Evolutionary conservation across 352 stramenopile species (phyloP), one percentile per base, ranked within the genome.

Genomic region (Pythium myriotylum): DNA sequence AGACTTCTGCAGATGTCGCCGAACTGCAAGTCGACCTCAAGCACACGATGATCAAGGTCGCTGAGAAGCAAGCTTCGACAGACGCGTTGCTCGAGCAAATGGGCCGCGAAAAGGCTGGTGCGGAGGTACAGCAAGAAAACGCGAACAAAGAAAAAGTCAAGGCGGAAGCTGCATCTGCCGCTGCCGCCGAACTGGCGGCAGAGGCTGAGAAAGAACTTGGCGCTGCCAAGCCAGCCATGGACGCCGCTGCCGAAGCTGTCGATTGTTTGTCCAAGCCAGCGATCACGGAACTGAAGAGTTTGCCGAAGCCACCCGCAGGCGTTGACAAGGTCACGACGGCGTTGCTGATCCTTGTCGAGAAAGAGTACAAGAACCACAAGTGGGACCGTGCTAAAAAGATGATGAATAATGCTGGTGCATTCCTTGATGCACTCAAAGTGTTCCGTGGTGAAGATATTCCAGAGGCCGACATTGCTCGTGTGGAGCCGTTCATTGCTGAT

Each of bases 321-420:
- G 95, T 98, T 49, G 93, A 98, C 59, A 96, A 98, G 53, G 97
- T 99, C 22, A 99, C 96, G 12, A 98, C 97, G 64, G 87, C 92
- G 3, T 96, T 95, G 45, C 76, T 99, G 16, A 99, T 99, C 62
- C 70, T 99, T 33, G 94, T 99, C 32, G 95, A 99, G 72, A 97
- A 98, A 53, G 94, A 99, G 72, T 98, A 98, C 79, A 99, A 98
- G 64, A 97, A 98, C 59, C 97, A 99, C 70, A 98, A 98, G 55
- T 99, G 97, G 97, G 95, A 99, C 55, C 87, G 91, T 19, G 97
- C 97, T 35, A 99, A 99, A 79, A 97, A 97, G 72, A 99, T 99
- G 97, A 99, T 99, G 97, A 92, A 95, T 65, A 99, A 99, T 66
- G 89, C 98, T 3, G 96, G 97, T 33, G 82, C 89, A 45, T 99